Evolutionary conservation across 2,329 filamentous ascomycete species (phyloP), one percentile per base, ranked within the genome.

Genomic region (Chaetoscypha palmicola): DNA sequence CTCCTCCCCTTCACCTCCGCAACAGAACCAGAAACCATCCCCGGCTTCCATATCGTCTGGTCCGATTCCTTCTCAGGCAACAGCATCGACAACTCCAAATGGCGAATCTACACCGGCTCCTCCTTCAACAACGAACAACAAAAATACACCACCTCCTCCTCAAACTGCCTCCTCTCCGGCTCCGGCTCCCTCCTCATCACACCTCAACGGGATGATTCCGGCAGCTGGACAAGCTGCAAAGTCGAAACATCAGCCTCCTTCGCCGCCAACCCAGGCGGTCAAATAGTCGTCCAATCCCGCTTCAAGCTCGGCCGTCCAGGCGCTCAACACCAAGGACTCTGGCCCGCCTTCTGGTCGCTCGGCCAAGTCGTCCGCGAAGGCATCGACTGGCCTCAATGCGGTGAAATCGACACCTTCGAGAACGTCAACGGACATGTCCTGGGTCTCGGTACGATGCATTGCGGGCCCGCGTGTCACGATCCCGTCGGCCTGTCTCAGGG

Each of bases 351-450:
- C 43, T 56, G 51, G 53, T 44, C 46, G 17, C 37, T 56, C 3
- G 53, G 53, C 8, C 41, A 52, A 17, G 17, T 34, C 2, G 45
- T 54, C 19, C 35, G 51, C 4, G 26, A 46, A 17, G 50, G 51
- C 3, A 48, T 41, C 3, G 17, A 31, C 12, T 56, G 53, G 53
- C 53, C 53, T 1, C 37, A 23, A 4, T 56, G 51, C 43, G 53
- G 51, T 22, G 53, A 56, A 28, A 56, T 56, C 41, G 53, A 56
- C 35, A 56, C 53, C 7, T 48, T 56, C n/a, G 51, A 56, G 37
- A 54, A 53, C 36, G 30, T 56, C 23, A 47, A 52, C 35, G 53
- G 53, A 2, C 34, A 14, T 2, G 7, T 43, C 2, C 34, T 46
- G 3, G 51, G 51, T 9, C 45, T 44, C 14, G 50, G 51, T 0